Evolutionary conservation across 2,329 filamentous ascomycete genomes (phyloP).

Genomic region (Moelleriella libera): DNA sequence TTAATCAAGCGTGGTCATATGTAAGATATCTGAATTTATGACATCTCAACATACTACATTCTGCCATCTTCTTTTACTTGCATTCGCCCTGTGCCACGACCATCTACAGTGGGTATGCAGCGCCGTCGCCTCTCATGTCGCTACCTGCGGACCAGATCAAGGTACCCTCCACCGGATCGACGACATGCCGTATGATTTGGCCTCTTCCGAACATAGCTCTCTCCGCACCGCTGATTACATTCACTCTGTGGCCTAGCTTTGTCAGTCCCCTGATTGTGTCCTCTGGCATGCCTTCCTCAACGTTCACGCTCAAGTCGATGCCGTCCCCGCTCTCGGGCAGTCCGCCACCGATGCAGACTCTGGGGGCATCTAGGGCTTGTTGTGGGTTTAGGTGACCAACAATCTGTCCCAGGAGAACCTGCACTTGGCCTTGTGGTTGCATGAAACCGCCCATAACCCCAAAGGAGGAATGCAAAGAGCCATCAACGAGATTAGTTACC

Average conservation of each 20-base stretch:
- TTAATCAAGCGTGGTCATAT: no score
- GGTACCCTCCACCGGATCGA: conserved; percentile 53
- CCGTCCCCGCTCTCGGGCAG: conserved; percentile 47
- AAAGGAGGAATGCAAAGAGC: conserved; percentile 68
- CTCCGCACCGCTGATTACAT: conserved; percentile 49
- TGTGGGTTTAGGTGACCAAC: conserved; percentile 73
- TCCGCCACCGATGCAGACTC: conserved; percentile 74
- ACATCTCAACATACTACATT: not conserved
- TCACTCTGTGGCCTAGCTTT: conserved; percentile 58
- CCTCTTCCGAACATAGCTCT: conserved; percentile 70
- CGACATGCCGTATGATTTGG: conserved; percentile 68
- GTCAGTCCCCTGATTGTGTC: conserved; percentile 53
- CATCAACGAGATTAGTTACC: conserved; percentile 63
- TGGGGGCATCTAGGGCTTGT: conserved; percentile 75
- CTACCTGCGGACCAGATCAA: conserved; percentile 79
- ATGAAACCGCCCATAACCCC: conserved; percentile 98
- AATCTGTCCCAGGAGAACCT: conserved; percentile 81
- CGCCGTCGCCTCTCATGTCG: conserved; percentile 76
- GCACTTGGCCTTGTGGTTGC: conserved; percentile 93
- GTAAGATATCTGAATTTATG: no score
- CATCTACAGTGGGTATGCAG: conserved; percentile 34
- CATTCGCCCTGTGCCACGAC: not conserved
- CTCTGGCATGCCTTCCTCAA: conserved; percentile 69
- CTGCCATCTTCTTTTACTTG: not conserved
- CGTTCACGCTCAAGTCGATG: conserved; percentile 50